Percentiles rank a stretch among this genome's conserved stretches.
Evolutionary conservation across 2,329 filamentous ascomycete species (phyloP).

Genomic region (Phialocephala sp.): DNA sequence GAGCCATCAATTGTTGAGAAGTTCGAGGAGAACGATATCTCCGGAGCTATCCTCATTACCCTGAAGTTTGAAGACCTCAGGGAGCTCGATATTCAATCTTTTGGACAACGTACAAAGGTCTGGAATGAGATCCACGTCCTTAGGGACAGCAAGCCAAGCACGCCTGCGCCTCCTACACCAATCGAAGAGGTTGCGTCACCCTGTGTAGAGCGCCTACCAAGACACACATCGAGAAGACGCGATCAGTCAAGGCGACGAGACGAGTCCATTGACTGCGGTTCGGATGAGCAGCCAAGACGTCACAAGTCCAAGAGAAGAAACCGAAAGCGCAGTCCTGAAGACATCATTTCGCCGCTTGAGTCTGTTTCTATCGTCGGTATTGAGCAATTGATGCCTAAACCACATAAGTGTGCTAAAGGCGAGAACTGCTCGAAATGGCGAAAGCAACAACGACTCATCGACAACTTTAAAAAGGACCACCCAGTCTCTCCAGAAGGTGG

Average conservation of each 20-base stretch:
- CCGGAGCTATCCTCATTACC: slow-evolving; percentile 84
- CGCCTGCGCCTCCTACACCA: slow-evolving; percentile 61
- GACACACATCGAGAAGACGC: slow-evolving; percentile 31
- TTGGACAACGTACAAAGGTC: slow-evolving; percentile 78
- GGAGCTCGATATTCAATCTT: slow-evolving; percentile 80
- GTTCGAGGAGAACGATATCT: slow-evolving; percentile 92
- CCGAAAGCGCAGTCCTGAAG: slow-evolving; percentile 50
- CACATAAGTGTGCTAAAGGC: slow-evolving; percentile 84
- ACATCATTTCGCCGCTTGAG: slow-evolving; percentile 77
- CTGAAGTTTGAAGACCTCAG: slow-evolving; percentile 88
- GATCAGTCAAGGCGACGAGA: slow-evolving; percentile 25
- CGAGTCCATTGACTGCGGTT: slow-evolving; percentile 33
- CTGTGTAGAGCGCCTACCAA: slow-evolving; percentile 34
- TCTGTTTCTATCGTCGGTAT: slow-evolving; percentile 92
- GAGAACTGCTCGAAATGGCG: slow-evolving; percentile 84
- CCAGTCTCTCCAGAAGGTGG: slow-evolving; percentile 67
- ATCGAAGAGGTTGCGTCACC: slow-evolving; percentile 61
- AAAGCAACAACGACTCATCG: slow-evolving; percentile 79
- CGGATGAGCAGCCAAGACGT: slow-evolving; percentile 38
- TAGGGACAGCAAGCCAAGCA: slow-evolving; percentile 58
- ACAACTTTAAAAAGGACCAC: slow-evolving; percentile 76
- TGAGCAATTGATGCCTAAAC: slow-evolving; percentile 84
- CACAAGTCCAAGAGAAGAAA: slow-evolving; percentile 38
- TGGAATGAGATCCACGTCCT: slow-evolving; percentile 81
- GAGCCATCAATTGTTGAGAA: slow-evolving; percentile 79